Evolutionary conservation across 495 filamentous ascomycete genomes (phyloP).

Genomic region (Hyaloscypha variabilis): DNA sequence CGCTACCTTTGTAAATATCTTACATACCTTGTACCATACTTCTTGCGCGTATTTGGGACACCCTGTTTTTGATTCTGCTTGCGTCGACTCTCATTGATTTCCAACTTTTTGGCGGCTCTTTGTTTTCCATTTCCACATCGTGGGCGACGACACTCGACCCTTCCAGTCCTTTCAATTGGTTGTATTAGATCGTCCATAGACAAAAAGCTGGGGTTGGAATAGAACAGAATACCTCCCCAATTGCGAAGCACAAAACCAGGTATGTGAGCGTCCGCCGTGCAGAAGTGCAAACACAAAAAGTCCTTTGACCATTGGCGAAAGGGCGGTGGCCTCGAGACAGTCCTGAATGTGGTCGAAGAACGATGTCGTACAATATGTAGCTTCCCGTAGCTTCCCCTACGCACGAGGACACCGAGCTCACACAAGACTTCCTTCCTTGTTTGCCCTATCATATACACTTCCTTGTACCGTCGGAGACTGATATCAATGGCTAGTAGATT

Average conservation of each 20-base stretch:
- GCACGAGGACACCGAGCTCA: conserved; percentile 26
- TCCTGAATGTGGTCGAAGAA: conserved; percentile 24
- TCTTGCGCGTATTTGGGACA: background rate
- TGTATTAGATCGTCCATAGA: conserved; percentile 4
- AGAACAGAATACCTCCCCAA: conserved; percentile 3
- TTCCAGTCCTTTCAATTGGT: conserved; percentile 23
- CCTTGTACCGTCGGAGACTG: conserved; percentile 21
- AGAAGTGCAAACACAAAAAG: conserved; percentile 26
- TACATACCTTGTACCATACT: background rate
- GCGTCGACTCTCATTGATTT: background rate
- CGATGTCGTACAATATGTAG: conserved; percentile 26
- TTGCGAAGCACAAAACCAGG: conserved; percentile 24
- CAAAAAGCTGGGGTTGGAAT: conserved; percentile 12
- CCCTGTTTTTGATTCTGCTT: conserved; percentile 1
- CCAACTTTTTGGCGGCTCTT: conserved; percentile 8
- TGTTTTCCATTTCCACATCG: conserved; percentile 5
- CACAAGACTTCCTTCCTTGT: conserved; percentile 20
- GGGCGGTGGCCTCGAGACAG: conserved; percentile 30
- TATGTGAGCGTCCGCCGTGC: conserved; percentile 26
- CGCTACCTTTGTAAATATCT: background rate
- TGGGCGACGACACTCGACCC: conserved; percentile 3
- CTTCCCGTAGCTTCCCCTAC: conserved; percentile 17
- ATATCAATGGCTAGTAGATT: conserved; percentile 23
- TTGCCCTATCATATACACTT: conserved; percentile 13
- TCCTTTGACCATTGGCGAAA: conserved; percentile 12